Conservation (phyloP, 768 basidiomycete species). For the Boletus vinaceobasis region DNA sequence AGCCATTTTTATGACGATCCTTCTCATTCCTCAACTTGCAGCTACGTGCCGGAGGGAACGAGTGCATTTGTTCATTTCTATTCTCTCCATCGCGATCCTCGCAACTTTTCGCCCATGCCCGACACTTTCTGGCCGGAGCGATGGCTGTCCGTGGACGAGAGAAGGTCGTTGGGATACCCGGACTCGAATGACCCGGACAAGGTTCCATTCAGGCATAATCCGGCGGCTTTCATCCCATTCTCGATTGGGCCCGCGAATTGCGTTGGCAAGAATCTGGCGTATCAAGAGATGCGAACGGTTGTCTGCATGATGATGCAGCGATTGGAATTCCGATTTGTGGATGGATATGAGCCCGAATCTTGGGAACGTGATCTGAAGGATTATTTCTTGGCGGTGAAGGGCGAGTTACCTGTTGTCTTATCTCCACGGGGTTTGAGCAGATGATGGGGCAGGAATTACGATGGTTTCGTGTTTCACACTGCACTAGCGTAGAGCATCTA, state of each 20-base stretch:
- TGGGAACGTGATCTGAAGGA: slow-evolving; percentile 38
- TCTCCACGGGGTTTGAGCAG: slow-evolving; percentile 28
- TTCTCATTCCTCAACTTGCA: slow-evolving; percentile 20
- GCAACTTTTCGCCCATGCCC: slow-evolving; percentile 45
- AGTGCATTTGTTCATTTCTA: slow-evolving; percentile 42
- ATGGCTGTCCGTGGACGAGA: slow-evolving; percentile 35
- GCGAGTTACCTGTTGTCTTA: slow-evolving; percentile 33
- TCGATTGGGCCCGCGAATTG: slow-evolving; percentile 45
- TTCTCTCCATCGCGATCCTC: slow-evolving; percentile 43
- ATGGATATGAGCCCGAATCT: slow-evolving; percentile 32
- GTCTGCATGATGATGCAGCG: slow-evolving; percentile 37
- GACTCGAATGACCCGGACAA: slow-evolving; percentile 26
- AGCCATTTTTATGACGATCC: background rate
- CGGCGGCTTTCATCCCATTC: slow-evolving; percentile 43
- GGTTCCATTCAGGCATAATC: slow-evolving; percentile 31
- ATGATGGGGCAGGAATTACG: slow-evolving; percentile 14
- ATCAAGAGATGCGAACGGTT: slow-evolving; percentile 41
- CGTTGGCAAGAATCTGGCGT: slow-evolving; percentile 43
- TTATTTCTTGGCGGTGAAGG: slow-evolving; percentile 37
- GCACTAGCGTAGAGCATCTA: slow-evolving; percentile 27
- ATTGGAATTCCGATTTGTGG: slow-evolving; percentile 39
- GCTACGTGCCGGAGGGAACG: slow-evolving; percentile 45
- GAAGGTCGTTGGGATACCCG: slow-evolving; percentile 21
- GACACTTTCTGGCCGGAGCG: slow-evolving; percentile 44
- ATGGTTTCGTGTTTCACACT: slow-evolving; percentile 12